These are phyloP conservation scores for Daldinia vernicosa DNA, from an alignment of 495 filamentous ascomycete genomes.

Conservation along the genomic window DNA sequence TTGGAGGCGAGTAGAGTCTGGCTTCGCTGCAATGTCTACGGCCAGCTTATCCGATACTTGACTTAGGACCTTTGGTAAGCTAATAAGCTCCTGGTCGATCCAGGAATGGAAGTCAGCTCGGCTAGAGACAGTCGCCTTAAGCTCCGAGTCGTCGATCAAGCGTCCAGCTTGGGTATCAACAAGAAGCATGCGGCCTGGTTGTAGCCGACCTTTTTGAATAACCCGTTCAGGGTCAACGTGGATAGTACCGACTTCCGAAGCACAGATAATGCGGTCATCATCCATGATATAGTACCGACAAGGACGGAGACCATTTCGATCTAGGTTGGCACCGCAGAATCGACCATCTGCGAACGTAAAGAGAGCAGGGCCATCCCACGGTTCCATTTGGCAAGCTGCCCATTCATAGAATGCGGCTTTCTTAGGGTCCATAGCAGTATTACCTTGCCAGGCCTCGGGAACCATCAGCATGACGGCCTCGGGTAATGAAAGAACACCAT, in stretches of 20 bases:
- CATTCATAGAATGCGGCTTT: slow-evolving; percentile 99
- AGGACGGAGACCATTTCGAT: slow-evolving; percentile 95
- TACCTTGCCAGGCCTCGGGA: slow-evolving; percentile 98
- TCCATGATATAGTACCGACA: slow-evolving; percentile 99
- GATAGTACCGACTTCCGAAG: slow-evolving; percentile 97
- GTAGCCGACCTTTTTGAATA: slow-evolving; percentile 92
- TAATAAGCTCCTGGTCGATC: slow-evolving; percentile 88
- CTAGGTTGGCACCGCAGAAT: slow-evolving; percentile 98
- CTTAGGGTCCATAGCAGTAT: slow-evolving; percentile 87
- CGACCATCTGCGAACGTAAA: slow-evolving; percentile 98
- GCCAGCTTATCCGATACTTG: slow-evolving; percentile 42
- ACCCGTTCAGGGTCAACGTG: slow-evolving; percentile 88
- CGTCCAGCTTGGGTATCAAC: slow-evolving; percentile 95
- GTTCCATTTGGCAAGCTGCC: slow-evolving; percentile 99
- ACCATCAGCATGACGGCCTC: slow-evolving; percentile 99
- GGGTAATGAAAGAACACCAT: slow-evolving; percentile 94
- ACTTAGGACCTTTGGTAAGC: slow-evolving; percentile 72
- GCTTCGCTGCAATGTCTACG: slow-evolving; percentile 68
- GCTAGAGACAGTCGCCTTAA: slow-evolving; percentile 87
- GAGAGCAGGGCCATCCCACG: slow-evolving; percentile 97
- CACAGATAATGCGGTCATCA: slow-evolving; percentile 98
- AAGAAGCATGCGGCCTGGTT: slow-evolving; percentile 96
- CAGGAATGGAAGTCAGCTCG: slow-evolving; percentile 88
- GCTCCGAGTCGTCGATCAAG: slow-evolving; percentile 93
- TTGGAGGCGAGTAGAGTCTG: slow-evolving; percentile 80